Evolutionary conservation across 208 protist species (phyloP).

Genomic region (Crithidia thermophila): DNA sequence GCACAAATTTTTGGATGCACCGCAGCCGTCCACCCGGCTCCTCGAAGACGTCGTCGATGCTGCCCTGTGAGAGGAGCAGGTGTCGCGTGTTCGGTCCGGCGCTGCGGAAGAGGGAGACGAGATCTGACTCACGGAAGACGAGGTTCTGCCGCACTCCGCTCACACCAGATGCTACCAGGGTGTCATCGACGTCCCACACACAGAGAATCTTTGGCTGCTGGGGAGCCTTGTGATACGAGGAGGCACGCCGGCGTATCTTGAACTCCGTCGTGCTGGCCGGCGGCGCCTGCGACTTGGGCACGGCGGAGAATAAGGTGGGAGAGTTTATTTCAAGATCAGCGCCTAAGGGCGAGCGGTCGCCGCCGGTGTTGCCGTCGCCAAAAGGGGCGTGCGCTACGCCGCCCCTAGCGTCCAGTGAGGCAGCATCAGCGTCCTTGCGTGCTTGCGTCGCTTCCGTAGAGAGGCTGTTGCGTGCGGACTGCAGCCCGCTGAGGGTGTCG

Average conservation of each 20-base stretch:
- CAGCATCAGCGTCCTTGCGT: not conserved
- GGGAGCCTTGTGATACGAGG: not conserved
- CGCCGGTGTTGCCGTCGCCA: not conserved
- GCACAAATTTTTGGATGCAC: conserved; percentile 43
- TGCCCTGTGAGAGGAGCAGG: conserved; percentile 83
- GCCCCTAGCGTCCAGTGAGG: not conserved
- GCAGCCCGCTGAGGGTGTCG: conserved; percentile 7
- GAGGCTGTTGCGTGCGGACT: conserved; percentile 4
- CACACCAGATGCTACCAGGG: conserved; percentile 63
- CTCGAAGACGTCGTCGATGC: conserved; percentile 84
- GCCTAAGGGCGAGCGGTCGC: not conserved
- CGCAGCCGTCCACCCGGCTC: conserved; percentile 29
- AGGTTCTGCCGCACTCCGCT: conserved; percentile 64
- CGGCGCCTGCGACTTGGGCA: not conserved
- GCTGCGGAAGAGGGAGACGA: conserved; percentile 51
- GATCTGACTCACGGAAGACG: conserved; percentile 56
- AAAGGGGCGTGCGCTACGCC: conserved; percentile 1
- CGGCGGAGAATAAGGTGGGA: not conserved
- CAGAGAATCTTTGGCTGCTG: conserved; percentile 51
- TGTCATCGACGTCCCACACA: conserved; percentile 90
- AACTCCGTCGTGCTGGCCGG: conserved; percentile 9
- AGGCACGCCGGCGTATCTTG: conserved; percentile 1
- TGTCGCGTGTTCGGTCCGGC: conserved; percentile 45
- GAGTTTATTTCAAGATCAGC: not conserved
- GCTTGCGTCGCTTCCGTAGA: not conserved